These are phyloP conservation scores for Boletus barrowsii DNA, from an alignment of 768 basidiomycete genomes.

Conservation along the genomic window DNA sequence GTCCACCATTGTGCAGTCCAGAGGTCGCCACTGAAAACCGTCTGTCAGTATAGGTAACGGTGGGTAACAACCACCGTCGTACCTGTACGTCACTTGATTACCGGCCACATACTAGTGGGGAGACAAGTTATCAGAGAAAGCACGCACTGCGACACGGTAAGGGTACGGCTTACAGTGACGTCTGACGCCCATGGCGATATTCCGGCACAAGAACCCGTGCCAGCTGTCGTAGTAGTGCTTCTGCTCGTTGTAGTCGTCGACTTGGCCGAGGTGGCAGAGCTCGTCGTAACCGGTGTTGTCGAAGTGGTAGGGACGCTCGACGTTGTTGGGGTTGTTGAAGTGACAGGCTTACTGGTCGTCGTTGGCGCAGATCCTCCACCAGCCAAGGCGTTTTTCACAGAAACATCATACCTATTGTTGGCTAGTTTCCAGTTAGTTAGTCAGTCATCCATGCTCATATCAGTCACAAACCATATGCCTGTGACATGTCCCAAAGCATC, in stretches of 20 bases:
- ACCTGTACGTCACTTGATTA: constrained; percentile 43
- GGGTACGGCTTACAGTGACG: constrained; percentile 35
- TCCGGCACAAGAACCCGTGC: constrained; percentile 36
- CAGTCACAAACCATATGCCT: constrained; percentile 37
- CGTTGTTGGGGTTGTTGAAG: constrained; percentile 19
- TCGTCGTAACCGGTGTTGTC: background rate
- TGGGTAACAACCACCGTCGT: constrained; percentile 2
- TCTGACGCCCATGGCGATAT: constrained; percentile 42
- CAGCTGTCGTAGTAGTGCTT: constrained; percentile 5
- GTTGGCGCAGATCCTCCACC: constrained; percentile 23
- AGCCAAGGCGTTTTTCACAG: constrained; percentile 54
- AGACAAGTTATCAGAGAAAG: background rate
- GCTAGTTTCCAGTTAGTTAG: constrained; percentile 28
- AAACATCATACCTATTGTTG: constrained; percentile 58
- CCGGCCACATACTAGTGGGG: constrained; percentile 43
- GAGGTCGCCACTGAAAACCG: constrained; percentile 38
- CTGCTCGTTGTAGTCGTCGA: constrained; percentile 7
- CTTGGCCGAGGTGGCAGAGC: constrained; percentile 4
- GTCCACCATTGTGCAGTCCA: constrained; percentile 54
- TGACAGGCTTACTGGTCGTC: constrained; percentile 1
- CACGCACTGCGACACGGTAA: background rate
- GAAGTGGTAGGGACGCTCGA: background rate
- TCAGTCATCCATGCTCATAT: background rate
- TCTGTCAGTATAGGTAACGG: background rate
- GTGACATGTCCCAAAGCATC: constrained; percentile 44